A percentile compares a stretch with the other conserved stretches of the same genome.
Conservation (phyloP, 2,329 filamentous ascomycete species). For the Lecanosticta acicola region DNA sequence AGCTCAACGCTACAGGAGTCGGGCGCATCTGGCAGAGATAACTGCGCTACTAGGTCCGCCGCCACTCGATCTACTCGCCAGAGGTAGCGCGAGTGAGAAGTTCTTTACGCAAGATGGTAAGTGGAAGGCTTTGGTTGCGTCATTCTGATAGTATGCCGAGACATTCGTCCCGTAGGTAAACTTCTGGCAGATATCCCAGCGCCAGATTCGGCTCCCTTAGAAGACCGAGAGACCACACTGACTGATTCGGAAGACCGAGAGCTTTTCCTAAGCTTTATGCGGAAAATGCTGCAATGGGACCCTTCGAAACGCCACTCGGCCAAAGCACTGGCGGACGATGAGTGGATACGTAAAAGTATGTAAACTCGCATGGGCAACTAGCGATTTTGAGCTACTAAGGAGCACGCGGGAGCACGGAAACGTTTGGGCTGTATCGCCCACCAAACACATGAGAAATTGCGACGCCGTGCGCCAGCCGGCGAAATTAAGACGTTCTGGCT, state of each 20-base stretch:
- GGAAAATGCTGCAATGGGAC: constrained; percentile 37
- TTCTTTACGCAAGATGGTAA: constrained; percentile 5
- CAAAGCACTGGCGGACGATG: constrained; percentile 5
- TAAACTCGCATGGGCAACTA: no score
- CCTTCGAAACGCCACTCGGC: constrained; percentile 16
- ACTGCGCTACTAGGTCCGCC: constrained; percentile 20
- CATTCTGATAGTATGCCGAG: no score
- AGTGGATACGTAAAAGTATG: constrained; percentile 4
- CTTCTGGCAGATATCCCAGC: not conserved
- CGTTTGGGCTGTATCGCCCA: no score
- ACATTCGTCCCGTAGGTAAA: no score
- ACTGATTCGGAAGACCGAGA: constrained; percentile 24
- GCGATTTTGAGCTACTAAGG: no score
- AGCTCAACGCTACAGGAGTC: constrained; percentile 24
- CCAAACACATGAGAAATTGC: no score
- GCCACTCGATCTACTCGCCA: constrained; percentile 16
- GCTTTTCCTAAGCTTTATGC: constrained; percentile 31
- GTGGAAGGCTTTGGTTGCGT: no score
- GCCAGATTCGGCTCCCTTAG: not conserved
- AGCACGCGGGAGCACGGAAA: no score
- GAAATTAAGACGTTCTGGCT: no score
- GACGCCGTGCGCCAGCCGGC: no score
- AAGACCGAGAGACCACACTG: constrained; percentile 1
- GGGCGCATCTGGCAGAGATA: constrained; percentile 25
- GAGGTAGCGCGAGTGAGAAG: not conserved